Evolutionary conservation across 257 asterid genomes (phyloP).

Genomic region (Buddleja alternifolia): DNA sequence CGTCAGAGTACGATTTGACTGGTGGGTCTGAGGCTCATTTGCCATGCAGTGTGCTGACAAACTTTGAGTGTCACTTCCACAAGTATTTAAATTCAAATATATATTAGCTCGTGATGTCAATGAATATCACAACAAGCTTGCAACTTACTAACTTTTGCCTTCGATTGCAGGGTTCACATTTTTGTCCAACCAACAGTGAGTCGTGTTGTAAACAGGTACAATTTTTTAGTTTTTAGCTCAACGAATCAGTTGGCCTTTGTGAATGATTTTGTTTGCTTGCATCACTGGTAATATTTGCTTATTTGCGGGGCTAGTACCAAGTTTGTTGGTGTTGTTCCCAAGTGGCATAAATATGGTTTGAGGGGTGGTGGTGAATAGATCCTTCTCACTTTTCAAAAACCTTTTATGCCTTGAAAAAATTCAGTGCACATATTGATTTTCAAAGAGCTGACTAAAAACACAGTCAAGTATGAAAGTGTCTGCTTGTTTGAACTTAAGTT

Average conservation of each 20-base stretch:
- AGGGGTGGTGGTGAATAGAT: too few species aligned
- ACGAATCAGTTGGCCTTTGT: constrained; percentile 22
- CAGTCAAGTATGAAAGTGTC: too few species aligned
- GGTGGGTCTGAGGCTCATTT: constrained; percentile 21
- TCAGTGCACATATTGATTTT: too few species aligned
- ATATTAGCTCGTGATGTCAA: constrained; percentile 7
- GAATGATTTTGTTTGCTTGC: constrained; percentile 4
- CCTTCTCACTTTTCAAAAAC: too few species aligned
- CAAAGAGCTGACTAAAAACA: too few species aligned
- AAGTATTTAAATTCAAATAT: constrained; percentile 8
- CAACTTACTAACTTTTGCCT: constrained; percentile 19
- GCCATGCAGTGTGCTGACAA: constrained; percentile 11
- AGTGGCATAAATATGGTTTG: too few species aligned
- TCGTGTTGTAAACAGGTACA: constrained; percentile 91
- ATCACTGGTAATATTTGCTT: not conserved
- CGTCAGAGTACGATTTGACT: constrained; percentile 3
- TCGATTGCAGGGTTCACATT: constrained; percentile 81
- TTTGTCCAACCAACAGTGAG: constrained; percentile 87
- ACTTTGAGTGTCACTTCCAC: constrained; percentile 19
- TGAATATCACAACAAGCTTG: constrained; percentile 4
- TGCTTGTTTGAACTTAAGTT: too few species aligned
- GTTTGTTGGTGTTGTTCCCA: too few species aligned
- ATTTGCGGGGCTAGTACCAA: constrained; percentile 3
- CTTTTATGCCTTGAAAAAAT: too few species aligned
- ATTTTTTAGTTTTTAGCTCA: constrained; percentile 21